Evolutionary conservation across 768 basidiomycete genomes (phyloP).

Genomic region (Leccinum ochraceum): DNA sequence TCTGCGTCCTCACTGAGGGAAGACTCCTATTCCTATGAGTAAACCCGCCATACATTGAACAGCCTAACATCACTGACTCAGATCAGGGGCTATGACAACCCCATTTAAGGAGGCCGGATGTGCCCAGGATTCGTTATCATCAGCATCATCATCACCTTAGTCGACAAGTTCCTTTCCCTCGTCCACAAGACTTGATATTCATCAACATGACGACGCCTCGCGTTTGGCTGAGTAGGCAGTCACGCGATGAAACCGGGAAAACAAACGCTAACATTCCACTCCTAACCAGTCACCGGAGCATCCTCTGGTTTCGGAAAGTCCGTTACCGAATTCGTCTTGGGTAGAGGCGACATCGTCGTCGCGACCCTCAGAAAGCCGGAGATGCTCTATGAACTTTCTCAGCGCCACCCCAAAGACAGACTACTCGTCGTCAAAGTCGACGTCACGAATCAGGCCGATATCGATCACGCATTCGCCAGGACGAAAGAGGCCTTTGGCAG

Average conservation of each 20-base stretch:
- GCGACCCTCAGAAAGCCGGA: slow-evolving; percentile 45
- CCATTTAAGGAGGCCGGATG: neutral
- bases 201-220: slow-evolving; percentile 5
- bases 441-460: slow-evolving; percentile 11
- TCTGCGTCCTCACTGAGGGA: neutral
- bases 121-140: neutral
- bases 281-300: slow-evolving; percentile 39
- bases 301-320: slow-evolving; percentile 40
- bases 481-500: slow-evolving; percentile 12
- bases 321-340: slow-evolving; percentile 34
- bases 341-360: slow-evolving; percentile 38
- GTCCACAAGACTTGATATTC: neutral
- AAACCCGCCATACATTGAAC: too few species aligned
- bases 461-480: slow-evolving; percentile 14
- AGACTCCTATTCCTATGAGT: too few species aligned
- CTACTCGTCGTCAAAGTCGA: slow-evolving; percentile 20
- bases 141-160: neutral
- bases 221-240: slow-evolving; percentile 13
- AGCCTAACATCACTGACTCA: too few species aligned
- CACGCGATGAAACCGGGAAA: neutral
- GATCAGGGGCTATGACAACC: too few species aligned
- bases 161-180: too few species aligned
- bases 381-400: slow-evolving; percentile 9
- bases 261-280: neutral
- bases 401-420: slow-evolving; percentile 6